Conservation (phyloP, 2,329 filamentous ascomycete species). For the Claviceps quebecensis region DNA sequence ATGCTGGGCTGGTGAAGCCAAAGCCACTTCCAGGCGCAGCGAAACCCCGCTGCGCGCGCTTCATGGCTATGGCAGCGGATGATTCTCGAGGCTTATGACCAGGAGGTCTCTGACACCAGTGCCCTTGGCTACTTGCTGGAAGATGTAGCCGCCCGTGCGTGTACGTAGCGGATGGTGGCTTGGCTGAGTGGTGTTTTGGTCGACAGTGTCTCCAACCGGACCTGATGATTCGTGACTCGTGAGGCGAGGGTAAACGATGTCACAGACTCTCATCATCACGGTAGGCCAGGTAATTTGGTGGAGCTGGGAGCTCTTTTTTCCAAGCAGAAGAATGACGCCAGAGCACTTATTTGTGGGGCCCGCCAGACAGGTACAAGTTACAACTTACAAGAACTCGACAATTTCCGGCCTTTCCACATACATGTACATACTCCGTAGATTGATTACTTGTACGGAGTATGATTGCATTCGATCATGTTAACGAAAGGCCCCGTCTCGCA, state of each 20-base stretch:
- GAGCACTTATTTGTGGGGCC: neutral
- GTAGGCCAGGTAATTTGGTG: neutral
- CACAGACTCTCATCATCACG: neutral
- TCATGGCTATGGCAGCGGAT: slow-evolving; percentile 1
- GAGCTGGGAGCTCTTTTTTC: neutral
- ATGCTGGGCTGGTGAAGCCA: slow-evolving; percentile 24
- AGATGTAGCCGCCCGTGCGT: neutral
- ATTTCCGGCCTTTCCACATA: too few species aligned
- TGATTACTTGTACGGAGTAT: too few species aligned
- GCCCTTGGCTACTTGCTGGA: neutral
- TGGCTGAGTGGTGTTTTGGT: neutral
- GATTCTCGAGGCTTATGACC: neutral
- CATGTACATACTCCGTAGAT: too few species aligned
- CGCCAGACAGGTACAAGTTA: neutral
- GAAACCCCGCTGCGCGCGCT: slow-evolving; percentile 6
- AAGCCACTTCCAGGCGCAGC: slow-evolving; percentile 6
- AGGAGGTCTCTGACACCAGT: neutral
- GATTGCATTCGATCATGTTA: too few species aligned
- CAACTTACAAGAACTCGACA: too few species aligned
- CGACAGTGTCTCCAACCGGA: too few species aligned
- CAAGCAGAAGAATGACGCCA: neutral
- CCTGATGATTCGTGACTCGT: too few species aligned
- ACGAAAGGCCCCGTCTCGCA: too few species aligned
- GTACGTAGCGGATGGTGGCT: neutral
- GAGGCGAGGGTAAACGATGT: neutral